These are phyloP conservation scores for Heliamphora pulchella DNA, from an alignment of 179 eudicot species.

Conservation along the genomic window DNA sequence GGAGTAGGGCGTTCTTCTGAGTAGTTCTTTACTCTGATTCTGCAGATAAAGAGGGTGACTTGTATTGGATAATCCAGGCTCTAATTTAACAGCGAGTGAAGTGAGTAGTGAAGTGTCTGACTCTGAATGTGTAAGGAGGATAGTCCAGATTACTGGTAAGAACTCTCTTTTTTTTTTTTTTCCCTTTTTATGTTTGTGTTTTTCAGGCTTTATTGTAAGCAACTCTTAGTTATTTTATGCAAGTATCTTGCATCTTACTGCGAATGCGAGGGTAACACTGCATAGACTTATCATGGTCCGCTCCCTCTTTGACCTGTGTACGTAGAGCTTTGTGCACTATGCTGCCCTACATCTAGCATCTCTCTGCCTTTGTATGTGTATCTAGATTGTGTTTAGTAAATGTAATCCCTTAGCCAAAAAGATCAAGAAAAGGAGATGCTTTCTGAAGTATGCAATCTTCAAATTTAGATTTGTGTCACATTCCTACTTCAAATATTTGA, in stretches of 20 bases:
- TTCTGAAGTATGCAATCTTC: neutral
- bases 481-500: neutral
- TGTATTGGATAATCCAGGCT: neutral
- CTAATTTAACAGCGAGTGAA: neutral
- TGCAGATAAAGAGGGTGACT: constrained; percentile 2
- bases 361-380: neutral
- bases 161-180: neutral
- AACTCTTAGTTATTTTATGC: neutral
- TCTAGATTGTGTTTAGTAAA: neutral
- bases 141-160: neutral
- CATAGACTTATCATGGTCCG: too few relatives aligned
- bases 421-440: too few relatives aligned
- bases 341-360: neutral
- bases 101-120: constrained; percentile 1
- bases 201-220: constrained; percentile 10
- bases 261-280: too few relatives aligned
- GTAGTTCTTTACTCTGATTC: constrained; percentile 16
- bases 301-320: too few relatives aligned
- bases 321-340: too few relatives aligned
- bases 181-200: neutral
- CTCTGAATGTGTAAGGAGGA: neutral
- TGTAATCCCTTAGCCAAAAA: too few relatives aligned
- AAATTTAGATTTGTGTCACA: neutral
- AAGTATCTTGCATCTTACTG: neutral
- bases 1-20: constrained; percentile 69